Percentiles rank a stretch among this genome's conserved stretches.
Conservation (phyloP, 1,139 yeast species). For the Candida sanyaensis region DNA sequence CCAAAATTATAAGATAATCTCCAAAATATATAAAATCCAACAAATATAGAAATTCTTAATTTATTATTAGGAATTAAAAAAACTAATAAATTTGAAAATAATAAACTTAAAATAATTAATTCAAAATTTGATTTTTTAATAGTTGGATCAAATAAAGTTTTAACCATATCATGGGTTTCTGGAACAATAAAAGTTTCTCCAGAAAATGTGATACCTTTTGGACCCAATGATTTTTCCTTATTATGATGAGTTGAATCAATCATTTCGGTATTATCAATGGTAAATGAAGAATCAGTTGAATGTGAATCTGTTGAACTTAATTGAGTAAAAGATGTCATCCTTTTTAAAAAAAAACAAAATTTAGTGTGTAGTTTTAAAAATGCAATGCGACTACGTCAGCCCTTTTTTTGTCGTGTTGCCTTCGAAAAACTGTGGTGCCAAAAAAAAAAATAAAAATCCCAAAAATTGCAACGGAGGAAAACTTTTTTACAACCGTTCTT, state of each 20-base stretch:
- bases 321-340: not conserved
- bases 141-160: conserved; percentile 78
- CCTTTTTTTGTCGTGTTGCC: too few species aligned
- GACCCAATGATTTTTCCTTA: conserved; percentile 20
- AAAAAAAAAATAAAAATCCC: too few species aligned
- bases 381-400: not conserved
- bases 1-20: conserved; percentile 78
- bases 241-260: not conserved
- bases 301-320: not conserved
- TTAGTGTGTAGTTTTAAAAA: too few species aligned
- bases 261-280: not conserved
- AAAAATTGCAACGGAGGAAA: too few species aligned
- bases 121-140: conserved; percentile 71
- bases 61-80: conserved; percentile 37
- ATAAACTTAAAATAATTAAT: conserved; percentile 52
- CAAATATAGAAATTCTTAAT: conserved; percentile 46
- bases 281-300: not conserved
- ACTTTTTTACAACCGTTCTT: too few species aligned
- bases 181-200: conserved; percentile 67
- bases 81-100: conserved; percentile 53
- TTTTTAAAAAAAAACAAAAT: not conserved
- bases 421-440: too few species aligned
- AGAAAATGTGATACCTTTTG: conserved; percentile 49
- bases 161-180: conserved; percentile 83
- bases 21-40: conserved; percentile 71